These are phyloP conservation scores for Ophioceras dolichostomum DNA, from an alignment of 2,329 filamentous ascomycete species.

Conservation along the genomic window DNA sequence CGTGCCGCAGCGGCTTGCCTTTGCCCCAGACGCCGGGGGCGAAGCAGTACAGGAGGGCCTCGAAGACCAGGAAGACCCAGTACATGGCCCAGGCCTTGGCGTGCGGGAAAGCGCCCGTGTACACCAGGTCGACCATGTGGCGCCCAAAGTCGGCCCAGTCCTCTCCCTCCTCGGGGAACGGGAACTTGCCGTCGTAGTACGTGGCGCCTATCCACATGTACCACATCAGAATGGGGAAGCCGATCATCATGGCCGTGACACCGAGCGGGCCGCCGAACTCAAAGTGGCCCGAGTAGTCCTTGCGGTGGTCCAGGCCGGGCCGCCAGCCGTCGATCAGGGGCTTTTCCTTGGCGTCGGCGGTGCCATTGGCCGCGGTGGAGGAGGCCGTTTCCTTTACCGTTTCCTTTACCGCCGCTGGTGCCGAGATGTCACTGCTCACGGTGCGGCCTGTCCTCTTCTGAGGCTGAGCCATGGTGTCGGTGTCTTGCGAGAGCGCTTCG, in stretches of 20 bases:
- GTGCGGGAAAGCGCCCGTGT: conserved; percentile 74
- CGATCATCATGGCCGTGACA: conserved; percentile 73
- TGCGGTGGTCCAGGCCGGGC: conserved; percentile 45
- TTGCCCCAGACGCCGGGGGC: conserved; percentile 80
- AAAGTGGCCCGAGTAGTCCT: conserved; percentile 50
- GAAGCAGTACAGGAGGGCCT: conserved; percentile 70
- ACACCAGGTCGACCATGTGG: conserved; percentile 61
- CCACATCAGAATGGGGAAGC: conserved; percentile 93
- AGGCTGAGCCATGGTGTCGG: conserved; percentile 4
- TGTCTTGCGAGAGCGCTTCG: conserved; percentile 2
- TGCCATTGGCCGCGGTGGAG: conserved; percentile 8
- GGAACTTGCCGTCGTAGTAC: conserved; percentile 80
- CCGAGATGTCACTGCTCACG: no score
- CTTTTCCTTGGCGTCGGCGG: conserved; percentile 4
- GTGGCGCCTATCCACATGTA: conserved; percentile 98
- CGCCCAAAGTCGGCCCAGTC: conserved; percentile 56
- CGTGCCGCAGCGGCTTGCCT: conserved; percentile 77
- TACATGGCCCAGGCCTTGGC: conserved; percentile 83
- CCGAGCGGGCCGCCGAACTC: conserved; percentile 89
- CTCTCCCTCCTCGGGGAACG: conserved; percentile 52
- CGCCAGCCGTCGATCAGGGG: conserved; percentile 40
- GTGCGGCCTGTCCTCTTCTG: no score
- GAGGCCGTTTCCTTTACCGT: conserved; percentile 8
- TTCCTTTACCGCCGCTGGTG: conserved; percentile 9
- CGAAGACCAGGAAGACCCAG: conserved; percentile 83